A percentile compares a stretch with the other conserved stretches of the same genome.
Conservation (phyloP, 108 stramenopile species). For the Nannochloropsis salina region DNA sequence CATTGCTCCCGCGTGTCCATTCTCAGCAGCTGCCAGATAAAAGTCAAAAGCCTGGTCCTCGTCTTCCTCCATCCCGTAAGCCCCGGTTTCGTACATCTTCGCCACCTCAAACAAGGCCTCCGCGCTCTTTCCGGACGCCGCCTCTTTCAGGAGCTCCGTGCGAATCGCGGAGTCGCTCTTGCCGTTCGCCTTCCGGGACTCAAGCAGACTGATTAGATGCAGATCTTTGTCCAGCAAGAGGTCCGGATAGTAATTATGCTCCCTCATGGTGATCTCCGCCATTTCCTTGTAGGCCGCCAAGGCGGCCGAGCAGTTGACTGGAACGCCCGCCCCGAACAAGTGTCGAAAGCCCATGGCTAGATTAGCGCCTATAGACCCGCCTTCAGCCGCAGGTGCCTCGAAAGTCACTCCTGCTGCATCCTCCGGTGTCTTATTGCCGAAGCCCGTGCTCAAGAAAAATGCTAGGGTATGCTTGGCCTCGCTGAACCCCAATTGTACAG, state of each 20-base stretch:
- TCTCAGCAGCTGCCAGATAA: constrained; percentile 3
- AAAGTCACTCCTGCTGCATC: background rate
- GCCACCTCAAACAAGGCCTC: constrained; percentile 10
- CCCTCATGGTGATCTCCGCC: background rate
- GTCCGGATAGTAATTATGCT: background rate
- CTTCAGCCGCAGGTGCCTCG: constrained; percentile 2
- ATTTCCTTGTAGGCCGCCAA: background rate
- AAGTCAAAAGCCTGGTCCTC: background rate
- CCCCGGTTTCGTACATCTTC: background rate
- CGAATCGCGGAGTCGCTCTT: background rate
- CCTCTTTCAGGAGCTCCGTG: background rate
- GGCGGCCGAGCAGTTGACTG: background rate
- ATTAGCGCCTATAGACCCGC: background rate
- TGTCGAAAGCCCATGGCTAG: background rate
- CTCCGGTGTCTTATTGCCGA: background rate
- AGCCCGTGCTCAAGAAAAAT: background rate
- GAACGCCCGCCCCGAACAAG: background rate
- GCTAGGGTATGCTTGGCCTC: background rate
- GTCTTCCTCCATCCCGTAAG: constrained; percentile 1
- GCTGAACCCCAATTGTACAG: background rate
- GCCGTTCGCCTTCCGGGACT: background rate
- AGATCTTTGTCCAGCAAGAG: background rate
- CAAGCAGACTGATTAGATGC: background rate
- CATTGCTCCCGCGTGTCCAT: background rate
- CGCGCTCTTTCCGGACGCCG: background rate